Evolutionary conservation across 164 flowering plant genomes (phyloP).

Genomic region (Kalanchoe fedtschenkoi): DNA sequence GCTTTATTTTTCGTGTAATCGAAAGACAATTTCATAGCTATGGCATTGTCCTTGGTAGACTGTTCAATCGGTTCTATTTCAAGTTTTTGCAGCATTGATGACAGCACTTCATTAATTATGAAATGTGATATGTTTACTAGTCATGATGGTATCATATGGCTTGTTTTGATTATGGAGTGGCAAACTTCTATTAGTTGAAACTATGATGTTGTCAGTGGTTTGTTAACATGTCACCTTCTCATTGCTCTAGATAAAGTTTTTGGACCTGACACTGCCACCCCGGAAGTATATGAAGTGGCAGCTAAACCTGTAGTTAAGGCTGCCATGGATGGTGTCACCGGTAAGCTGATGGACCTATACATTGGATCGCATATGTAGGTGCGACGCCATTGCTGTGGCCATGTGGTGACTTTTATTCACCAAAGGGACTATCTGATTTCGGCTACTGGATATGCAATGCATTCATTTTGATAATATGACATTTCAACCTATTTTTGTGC

Average conservation of each 20-base stretch:
- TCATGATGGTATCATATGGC: background rate
- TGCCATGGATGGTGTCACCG: constrained; percentile 97
- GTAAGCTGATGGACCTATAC: constrained; percentile 22
- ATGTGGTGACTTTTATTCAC: background rate
- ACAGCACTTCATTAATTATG: background rate
- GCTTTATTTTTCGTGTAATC: background rate
- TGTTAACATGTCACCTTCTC: background rate
- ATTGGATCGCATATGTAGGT: background rate
- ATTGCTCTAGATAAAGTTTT: constrained; percentile 64
- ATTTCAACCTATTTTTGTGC: background rate
- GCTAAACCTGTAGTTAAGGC: constrained; percentile 91
- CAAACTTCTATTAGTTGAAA: background rate
- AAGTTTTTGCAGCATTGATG: background rate
- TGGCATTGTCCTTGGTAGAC: background rate
- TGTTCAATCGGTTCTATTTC: background rate
- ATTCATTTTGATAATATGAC: background rate
- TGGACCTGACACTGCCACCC: constrained; percentile 59
- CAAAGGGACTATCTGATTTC: background rate
- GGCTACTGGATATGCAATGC: background rate
- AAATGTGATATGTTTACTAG: background rate
- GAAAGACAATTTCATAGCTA: background rate
- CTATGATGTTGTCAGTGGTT: background rate
- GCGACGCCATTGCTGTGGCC: background rate
- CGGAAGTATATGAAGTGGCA: constrained; percentile 85
- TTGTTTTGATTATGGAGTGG: background rate